Evolutionary conservation across 106 monocot genomes (phyloP), one percentile per base, ranked within the genome.

Genomic region (Allium cepa): DNA sequence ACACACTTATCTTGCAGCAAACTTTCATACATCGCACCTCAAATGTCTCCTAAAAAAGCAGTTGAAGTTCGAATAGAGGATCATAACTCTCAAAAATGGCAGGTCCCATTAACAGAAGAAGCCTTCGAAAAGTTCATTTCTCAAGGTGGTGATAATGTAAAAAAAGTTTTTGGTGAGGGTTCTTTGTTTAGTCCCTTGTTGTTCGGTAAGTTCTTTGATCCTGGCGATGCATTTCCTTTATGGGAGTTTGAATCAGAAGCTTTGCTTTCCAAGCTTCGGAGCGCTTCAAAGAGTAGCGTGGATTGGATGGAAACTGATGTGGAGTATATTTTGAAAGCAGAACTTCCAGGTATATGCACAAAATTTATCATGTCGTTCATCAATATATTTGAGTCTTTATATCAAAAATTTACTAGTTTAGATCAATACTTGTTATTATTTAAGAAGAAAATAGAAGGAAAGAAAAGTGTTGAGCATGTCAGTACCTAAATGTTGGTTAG

Each of bases 161-260:
- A 62, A 18, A 74, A 58, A 26, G 76, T 84, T n/a, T 94, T 90
- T 26, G 82, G 73, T 9, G 88, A 91, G 10, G 95, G 88, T 11
- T 91, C 91, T 10, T 67, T 91, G 10, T 96, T 91, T 69, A 91
- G 91, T 69, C 91, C 95, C 2, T 50, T 88, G 53, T 68, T 96
- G 61, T 96, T 91, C 47, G 86, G 87, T 18, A 96, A 88, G 74
- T 96, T 96, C 83, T 96, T 96, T 55, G 95, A 96, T 50, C 95
- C 95, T 0, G 91, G 87, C 22, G 95, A 96, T 45, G 88, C 88
- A n/a, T 96, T 96, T 66, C 95, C 95, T 5, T 72, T 96, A n/a
- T 96, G 95, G 95, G 95, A 96, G 48, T 88, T 96, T 15, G 91
- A 91, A 8, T 61, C 83, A 0, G 88, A 91, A 10, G 72, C 50